Evolutionary conservation across 179 eudicot genomes (phyloP).

Genomic region (Silene coronaria): DNA sequence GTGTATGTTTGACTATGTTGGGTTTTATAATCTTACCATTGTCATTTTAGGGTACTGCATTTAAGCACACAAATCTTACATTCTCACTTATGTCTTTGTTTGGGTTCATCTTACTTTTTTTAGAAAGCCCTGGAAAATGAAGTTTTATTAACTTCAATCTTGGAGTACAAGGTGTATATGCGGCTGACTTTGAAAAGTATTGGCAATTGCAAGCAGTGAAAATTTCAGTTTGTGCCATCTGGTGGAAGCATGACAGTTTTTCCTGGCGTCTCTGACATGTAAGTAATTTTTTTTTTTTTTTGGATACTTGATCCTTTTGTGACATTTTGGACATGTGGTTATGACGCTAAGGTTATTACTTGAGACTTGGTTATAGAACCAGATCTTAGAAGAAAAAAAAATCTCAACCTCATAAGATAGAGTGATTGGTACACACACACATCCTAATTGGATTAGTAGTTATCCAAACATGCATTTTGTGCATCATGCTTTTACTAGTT

Average conservation of each 20-base stretch:
- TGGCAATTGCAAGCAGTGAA: constrained; percentile 1
- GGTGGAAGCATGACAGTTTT: constrained; percentile 15
- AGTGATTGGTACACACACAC: neutral
- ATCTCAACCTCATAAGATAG: too few species aligned
- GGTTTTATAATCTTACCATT: neutral
- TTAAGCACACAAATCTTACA: neutral
- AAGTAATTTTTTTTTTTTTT: constrained; percentile 50
- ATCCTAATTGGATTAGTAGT: too few species aligned
- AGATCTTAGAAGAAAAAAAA: neutral
- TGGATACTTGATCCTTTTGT: constrained; percentile 3
- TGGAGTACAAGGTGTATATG: neutral
- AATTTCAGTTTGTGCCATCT: neutral
- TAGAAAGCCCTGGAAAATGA: neutral
- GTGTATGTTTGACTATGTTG: neutral
- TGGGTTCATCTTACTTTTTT: constrained; percentile 5
- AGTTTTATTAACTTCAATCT: neutral
- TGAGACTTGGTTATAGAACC: neutral
- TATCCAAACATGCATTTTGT: too few species aligned
- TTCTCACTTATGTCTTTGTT: neutral
- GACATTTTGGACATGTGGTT: neutral
- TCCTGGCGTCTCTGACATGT: constrained; percentile 79
- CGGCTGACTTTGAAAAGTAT: neutral
- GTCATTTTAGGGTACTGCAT: neutral
- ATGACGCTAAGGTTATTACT: neutral
- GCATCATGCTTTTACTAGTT: too few species aligned